These are phyloP conservation scores for Colletotrichum eremochloae DNA, from an alignment of 2,329 filamentous ascomycete genomes.

Conservation along the genomic window DNA sequence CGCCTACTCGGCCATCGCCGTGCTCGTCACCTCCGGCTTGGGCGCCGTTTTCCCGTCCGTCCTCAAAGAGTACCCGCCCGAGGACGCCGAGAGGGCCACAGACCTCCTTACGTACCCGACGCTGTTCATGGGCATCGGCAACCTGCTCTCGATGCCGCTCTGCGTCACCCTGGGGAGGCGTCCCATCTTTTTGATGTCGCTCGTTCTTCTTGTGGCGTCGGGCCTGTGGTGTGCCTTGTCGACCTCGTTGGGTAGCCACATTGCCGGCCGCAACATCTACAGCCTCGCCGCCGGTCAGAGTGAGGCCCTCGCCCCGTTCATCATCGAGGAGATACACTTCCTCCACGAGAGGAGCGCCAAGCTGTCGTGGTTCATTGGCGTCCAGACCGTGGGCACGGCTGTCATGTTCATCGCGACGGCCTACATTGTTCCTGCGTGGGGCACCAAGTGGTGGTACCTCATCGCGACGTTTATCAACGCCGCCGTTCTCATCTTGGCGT, in stretches of 20 bases:
- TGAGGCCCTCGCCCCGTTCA: slow-evolving; percentile 46
- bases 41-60: slow-evolving; percentile 39
- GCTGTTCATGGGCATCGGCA: slow-evolving; percentile 48
- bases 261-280: slow-evolving; percentile 48
- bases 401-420: slow-evolving; percentile 43
- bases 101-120: slow-evolving; percentile 51
- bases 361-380: slow-evolving; percentile 41
- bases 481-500: slow-evolving; percentile 27
- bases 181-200: slow-evolving; percentile 49
- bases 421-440: slow-evolving; percentile 42
- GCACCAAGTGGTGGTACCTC: slow-evolving; percentile 45
- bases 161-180: slow-evolving; percentile 50
- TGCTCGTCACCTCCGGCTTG: slow-evolving; percentile 42
- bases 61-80: slow-evolving; percentile 41
- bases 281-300: slow-evolving; percentile 51
- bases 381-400: slow-evolving; percentile 41
- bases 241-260: slow-evolving; percentile 4
- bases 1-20: slow-evolving; percentile 39
- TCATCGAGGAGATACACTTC: slow-evolving; percentile 47
- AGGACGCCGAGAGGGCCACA: slow-evolving; percentile 28
- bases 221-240: slow-evolving; percentile 42
- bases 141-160: slow-evolving; percentile 51
- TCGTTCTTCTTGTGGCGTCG: slow-evolving; percentile 46
- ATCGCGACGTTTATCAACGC: slow-evolving; percentile 44
- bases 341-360: slow-evolving; percentile 43